phyloP scores from a whole-genome alignment of 352 stramenopile genomes.

The Phytopythium delawarense region DNA sequence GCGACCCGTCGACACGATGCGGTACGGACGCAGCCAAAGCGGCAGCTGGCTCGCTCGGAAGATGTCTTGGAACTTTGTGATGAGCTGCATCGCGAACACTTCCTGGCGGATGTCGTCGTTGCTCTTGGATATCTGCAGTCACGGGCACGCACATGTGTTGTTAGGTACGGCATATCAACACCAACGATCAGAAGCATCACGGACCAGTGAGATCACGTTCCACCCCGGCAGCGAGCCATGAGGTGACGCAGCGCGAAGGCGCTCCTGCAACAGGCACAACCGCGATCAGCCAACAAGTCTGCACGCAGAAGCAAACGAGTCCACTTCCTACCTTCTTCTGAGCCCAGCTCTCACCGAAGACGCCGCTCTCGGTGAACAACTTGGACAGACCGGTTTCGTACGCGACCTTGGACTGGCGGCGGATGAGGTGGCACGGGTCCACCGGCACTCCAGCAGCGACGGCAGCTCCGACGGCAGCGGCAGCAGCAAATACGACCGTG shows the following conservation, averaged over 20 bases:
- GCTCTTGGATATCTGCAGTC: constrained; percentile 91
- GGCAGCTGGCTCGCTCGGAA: constrained; percentile 88
- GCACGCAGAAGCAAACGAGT: not conserved
- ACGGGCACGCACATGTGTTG: not conserved
- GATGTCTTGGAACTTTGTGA: constrained; percentile 91
- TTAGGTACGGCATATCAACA: constrained; percentile 2
- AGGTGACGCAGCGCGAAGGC: constrained; percentile 84
- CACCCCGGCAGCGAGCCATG: constrained; percentile 85
- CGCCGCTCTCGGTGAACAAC: constrained; percentile 43
- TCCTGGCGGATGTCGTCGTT: constrained; percentile 97
- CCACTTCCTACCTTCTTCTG: constrained; percentile 77
- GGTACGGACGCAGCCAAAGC: constrained; percentile 93
- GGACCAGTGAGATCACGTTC: constrained; percentile 89
- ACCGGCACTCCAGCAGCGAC: not conserved
- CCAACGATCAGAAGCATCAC: not conserved
- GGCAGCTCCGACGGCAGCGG: not conserved
- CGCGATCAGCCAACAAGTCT: not conserved
- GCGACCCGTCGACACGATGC: constrained; percentile 91
- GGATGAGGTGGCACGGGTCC: constrained; percentile 30
- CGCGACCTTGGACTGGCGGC: constrained; percentile 47
- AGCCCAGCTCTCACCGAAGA: constrained; percentile 94
- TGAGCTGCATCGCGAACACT: constrained; percentile 95
- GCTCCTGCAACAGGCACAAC: constrained; percentile 27
- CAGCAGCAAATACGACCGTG: not conserved
- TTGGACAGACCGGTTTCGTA: constrained; percentile 71